Percentiles rank a stretch among this genome's conserved stretches.
phyloP scores from a whole-genome alignment of 2,329 filamentous ascomycete species.

The Stagonosporopsis tanaceti region DNA sequence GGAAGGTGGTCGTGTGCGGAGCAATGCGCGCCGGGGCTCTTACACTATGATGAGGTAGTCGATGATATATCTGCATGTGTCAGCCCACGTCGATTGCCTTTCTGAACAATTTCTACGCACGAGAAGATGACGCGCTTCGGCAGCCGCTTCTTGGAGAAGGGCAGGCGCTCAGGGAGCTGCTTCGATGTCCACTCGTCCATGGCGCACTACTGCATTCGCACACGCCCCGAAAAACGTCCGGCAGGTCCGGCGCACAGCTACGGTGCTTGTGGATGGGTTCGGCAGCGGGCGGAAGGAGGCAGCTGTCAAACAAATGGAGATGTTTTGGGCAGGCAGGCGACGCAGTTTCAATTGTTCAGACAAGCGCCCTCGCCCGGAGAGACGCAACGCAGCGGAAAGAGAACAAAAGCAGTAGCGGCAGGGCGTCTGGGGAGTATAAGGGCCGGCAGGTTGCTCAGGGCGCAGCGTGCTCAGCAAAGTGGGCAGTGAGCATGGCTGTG shows the following conservation, averaged over 20 bases:
- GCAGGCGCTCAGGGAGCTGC: conserved; percentile 56
- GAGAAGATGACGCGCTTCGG: conserved; percentile 61
- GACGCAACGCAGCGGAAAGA: conserved; percentile 31
- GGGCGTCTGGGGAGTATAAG: conserved; percentile 20
- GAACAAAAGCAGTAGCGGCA: conserved; percentile 16
- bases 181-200: conserved; percentile 49
- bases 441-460: conserved; percentile 19
- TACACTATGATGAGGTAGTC: conserved; percentile 68
- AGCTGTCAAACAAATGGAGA: conserved; percentile 18
- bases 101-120: conserved; percentile 47
- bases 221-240: conserved; percentile 18
- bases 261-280: conserved; percentile 8
- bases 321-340: conserved; percentile 6
- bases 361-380: conserved; percentile 42
- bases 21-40: conserved; percentile 30
- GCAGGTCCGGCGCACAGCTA: conserved; percentile 18
- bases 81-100: conserved; percentile 18
- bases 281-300: conserved; percentile 17
- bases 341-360: conserved; percentile 20
- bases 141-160: conserved; percentile 63
- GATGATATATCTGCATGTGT: conserved; percentile 59
- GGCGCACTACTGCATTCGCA: conserved; percentile 32
- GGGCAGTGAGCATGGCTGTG: conserved; percentile 23
- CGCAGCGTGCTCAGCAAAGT: conserved; percentile 23
- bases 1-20: conserved; percentile 47